Conservation (phyloP, 2,329 filamentous ascomycete species). For the Colletotrichum sp. region DNA sequence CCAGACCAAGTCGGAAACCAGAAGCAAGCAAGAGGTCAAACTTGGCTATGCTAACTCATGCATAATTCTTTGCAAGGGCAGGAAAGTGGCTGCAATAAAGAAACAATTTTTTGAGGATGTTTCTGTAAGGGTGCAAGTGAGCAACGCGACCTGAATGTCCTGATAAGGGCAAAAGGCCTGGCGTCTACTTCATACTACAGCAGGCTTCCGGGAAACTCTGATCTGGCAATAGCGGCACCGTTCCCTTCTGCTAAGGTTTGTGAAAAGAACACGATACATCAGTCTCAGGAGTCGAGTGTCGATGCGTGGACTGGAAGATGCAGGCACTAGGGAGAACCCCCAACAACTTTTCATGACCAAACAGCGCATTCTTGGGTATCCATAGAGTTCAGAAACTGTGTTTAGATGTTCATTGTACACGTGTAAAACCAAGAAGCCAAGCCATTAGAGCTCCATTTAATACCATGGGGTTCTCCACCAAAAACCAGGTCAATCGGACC, state of each 20-base stretch:
- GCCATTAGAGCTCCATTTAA: constrained; percentile 5
- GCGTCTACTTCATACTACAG: not conserved
- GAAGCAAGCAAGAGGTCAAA: not conserved
- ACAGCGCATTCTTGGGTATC: not conserved
- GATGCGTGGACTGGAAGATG: not conserved
- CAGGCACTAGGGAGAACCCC: not conserved
- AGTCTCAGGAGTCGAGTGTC: not conserved
- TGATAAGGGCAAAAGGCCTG: not conserved
- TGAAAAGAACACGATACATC: not conserved
- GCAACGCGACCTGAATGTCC: not conserved
- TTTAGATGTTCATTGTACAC: not conserved
- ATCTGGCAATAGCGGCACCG: fast-evolving
- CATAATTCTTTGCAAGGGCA: fast-evolving
- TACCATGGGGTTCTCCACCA: not conserved
- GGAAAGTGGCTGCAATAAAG: not conserved
- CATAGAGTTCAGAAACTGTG: not conserved
- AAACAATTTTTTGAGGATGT: not conserved
- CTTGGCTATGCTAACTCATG: fast-evolving
- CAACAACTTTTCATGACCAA: not conserved
- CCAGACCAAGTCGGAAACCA: not conserved
- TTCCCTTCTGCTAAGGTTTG: not conserved
- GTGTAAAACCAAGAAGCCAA: constrained; percentile 6
- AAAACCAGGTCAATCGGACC: constrained; percentile 11
- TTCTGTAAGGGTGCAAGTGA: not conserved
- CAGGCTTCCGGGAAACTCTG: not conserved